Base-by-base conservation (phyloP, 257 asterid species). In the Misopates orontium region DNA sequence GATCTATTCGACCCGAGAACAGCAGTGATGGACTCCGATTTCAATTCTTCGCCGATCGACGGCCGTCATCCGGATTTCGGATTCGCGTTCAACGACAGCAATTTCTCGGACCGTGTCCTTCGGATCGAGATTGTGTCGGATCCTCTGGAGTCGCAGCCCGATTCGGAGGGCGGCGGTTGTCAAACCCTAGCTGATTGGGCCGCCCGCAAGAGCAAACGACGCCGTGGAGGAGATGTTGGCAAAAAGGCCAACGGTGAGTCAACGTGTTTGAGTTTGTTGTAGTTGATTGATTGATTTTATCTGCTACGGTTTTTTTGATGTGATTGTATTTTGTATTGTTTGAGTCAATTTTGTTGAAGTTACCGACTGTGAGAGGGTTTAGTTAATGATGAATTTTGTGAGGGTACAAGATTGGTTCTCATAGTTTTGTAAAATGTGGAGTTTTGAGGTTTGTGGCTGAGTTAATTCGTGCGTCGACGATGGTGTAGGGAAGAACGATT, bases 1-100 rank as follows among this genome's bases (percentile, higher is more conserved):
- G 96, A 84, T 79, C 86, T 87, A 49, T 90, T 90, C 58, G 95
- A 90, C 86, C 97, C 97, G 66, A 76, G 77, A 36, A 71, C 90
- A 54, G 82, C 83, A 20, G 82, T 78, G 8, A 85, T 85, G 91
- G 95, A 88, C 72, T 80, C 93, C 53, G 85, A 59, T 45, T 64
- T 64, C 79, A 45, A 8, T 60, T 68, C 78, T 2, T 78, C 89
- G 24, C 83, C 82, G 21, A 24, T 69, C 68, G 57, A 69, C 72
- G 71, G 67, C 48, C 73, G 77, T 8, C 82, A 80, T 60, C 85
- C 82, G 6, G 89, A 88, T 76, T 91, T 91, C 72, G 96, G 78
- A 17, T 90, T 90, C 76, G 97, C 95, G 60, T 87, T 90, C 78
- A 79, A 90, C 77, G 95, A 90, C 66, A 78, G 87, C 77, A 87